These are phyloP conservation scores for Exophiala bonariae DNA, from an alignment of 2,329 filamentous ascomycete genomes.

Conservation along the genomic window DNA sequence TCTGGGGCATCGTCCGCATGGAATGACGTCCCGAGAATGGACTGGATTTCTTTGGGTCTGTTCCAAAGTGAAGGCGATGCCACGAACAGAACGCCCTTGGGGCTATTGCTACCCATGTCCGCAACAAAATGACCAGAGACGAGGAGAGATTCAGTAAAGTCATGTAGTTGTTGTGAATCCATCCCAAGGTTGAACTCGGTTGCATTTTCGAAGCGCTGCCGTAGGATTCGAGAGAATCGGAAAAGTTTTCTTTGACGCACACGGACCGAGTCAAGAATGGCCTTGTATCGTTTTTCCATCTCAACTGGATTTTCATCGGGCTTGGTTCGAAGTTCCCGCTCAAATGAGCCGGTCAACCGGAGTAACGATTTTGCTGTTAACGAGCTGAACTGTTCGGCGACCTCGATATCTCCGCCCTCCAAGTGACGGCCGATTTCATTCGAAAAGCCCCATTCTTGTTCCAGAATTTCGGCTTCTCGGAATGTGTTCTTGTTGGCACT, in stretches of 20 bases:
- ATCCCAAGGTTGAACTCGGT: slow-evolving; percentile 90
- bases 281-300: slow-evolving; percentile 97
- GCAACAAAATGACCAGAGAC: slow-evolving; percentile 86
- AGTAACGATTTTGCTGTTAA: slow-evolving; percentile 90
- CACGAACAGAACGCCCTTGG: slow-evolving; percentile 77
- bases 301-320: slow-evolving; percentile 80
- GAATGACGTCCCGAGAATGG: slow-evolving; percentile 78
- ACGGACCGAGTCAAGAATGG: slow-evolving; percentile 90
- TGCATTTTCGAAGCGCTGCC: slow-evolving; percentile 92
- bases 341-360: slow-evolving; percentile 85
- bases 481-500: slow-evolving; percentile 98
- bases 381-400: slow-evolving; percentile 91
- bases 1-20: slow-evolving; percentile 68
- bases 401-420: slow-evolving; percentile 92
- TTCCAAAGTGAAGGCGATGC: slow-evolving; percentile 77
- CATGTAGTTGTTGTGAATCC: slow-evolving; percentile 65
- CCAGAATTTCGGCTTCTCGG: slow-evolving; percentile 95
- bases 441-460: slow-evolving; percentile 97
- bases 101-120: slow-evolving; percentile 63
- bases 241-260: slow-evolving; percentile 95
- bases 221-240: slow-evolving; percentile 86
- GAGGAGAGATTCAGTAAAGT: slow-evolving; percentile 78
- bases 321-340: slow-evolving; percentile 81
- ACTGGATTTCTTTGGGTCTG: slow-evolving; percentile 77
- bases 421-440: slow-evolving; percentile 89